Evolutionary conservation across 805 yeast species (phyloP), one percentile per base, ranked within the genome.

Genomic region (Scheffersomyces coipomensis): DNA sequence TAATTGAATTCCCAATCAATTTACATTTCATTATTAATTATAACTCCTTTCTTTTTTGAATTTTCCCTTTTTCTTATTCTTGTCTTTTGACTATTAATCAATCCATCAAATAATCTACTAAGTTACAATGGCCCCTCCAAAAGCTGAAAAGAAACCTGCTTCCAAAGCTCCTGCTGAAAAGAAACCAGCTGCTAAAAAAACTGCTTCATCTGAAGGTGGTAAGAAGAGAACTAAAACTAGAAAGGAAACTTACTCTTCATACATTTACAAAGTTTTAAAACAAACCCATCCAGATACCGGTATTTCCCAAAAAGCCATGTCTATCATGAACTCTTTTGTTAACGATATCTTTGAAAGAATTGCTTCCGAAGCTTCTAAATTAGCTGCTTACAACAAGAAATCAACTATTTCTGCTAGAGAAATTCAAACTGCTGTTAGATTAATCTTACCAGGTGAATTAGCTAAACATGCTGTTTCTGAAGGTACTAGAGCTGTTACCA

Each of bases 201-300:
- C 95, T 51, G 72, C 95, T 53, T 75, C 88, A 50, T 64, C 85
- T 54, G 78, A 81, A 43, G 90, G 81, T 61, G 71, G 83, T 67
- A 89, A 88, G 82, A 90, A 86, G 85, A 88, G 95, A 79, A 66
- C 88, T 56, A 90, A 89, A 85, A 74, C 90, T 60, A 88, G 97
- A 83, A 89, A 88, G 85, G 97, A 91, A 78, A 88, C 97, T 52
- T 91, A 89, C 80, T 88, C 96, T 52, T 89, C 97, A 49, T 91
- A 91, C 77, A 91, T 91, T 69, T 91, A 90, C 93, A 91, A 91
- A 76, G 97, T 90, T 55, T 85, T 91, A 69, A 90, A 90, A 76
- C 97, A 91, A 81, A 90, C 97, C 49, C 98, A 91, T 76, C 98
- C 97, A 72, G 97, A 91, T 72, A 91, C 98, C 49, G 98, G 97